phyloP scores from a whole-genome alignment of 257 asterid genomes.

The Solanum piurae region DNA sequence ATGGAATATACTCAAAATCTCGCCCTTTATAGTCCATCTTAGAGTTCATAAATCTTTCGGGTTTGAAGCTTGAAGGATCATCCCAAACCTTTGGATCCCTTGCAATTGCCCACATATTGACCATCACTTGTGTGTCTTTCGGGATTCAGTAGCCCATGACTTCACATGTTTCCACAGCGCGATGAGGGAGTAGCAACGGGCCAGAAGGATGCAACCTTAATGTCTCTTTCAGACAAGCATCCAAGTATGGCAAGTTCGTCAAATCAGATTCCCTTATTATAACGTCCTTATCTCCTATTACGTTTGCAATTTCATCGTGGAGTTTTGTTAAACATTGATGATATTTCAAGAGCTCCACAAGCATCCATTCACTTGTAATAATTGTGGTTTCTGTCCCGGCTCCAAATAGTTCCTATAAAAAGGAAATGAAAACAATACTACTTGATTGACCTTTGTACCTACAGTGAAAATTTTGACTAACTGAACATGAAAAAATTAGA shows the following conservation, averaged over 20 bases:
- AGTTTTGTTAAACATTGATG: not conserved
- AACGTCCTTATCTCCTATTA: not conserved
- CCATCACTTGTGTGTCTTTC: not conserved
- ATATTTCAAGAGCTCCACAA: not conserved
- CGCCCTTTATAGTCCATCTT: not conserved
- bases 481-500: too few relatives aligned
- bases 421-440: not conserved
- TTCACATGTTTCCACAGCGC: not conserved
- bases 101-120: not conserved
- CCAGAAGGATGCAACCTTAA: conserved; percentile 5
- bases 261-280: conserved; percentile 1
- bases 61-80: not conserved
- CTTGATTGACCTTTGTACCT: not conserved
- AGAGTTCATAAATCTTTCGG: not conserved
- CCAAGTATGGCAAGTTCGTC: not conserved
- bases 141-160: conserved; percentile 1
- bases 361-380: not conserved
- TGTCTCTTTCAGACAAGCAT: not conserved
- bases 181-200: conserved; percentile 2
- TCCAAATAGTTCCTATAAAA: not conserved
- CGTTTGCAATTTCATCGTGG: not conserved
- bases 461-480: too few relatives aligned
- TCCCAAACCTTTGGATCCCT: conserved; percentile 3
- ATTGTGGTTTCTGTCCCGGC: not conserved
- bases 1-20: not conserved